Base-by-base conservation (phyloP, 1,284 basidiomycete species). In the Ceratobasidium theobromae region DNA sequence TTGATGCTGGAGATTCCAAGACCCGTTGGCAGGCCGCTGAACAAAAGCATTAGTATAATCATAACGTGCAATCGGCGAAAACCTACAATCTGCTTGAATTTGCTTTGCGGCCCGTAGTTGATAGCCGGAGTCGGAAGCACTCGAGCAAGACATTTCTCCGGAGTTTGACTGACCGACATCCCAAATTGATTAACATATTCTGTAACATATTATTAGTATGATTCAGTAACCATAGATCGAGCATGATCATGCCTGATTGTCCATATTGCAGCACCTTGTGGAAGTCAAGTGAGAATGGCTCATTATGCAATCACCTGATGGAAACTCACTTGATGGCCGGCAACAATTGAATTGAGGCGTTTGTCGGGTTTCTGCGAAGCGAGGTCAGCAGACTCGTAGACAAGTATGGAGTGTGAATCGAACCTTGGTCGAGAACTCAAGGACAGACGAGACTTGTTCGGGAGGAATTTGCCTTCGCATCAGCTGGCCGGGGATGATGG, bases 401-500 rank as follows among this genome's bases (percentile, higher is more conserved):
- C 18, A 21, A 11, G 6, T 45, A 21, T 25, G 16, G 18, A 8
- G 6, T 4, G 9, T 3, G 9, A 5, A 11, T 21, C 35, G 35
- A 38, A 53, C 64, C 43, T 65, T 87, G 0, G 89, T 90, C 0
- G 89, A 84, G 72, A 91, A 91, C 0, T 82, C 81, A 1, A 89
- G 78, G 5, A 90, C 84, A 6, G 83, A 80, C 66, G 80, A 84
- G 0, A 84, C 86, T 72, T 84, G 84, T 66, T 88, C 84, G 0
- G 84, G 77, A 0, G 88, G 87, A 1, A 91, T 79, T 69, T 87
- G 86, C 71, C 86, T 88, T 45, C 85, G 79, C 83, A 89, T 86
- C 49, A 89, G 85, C 70, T 91, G 89, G 0, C 89, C 89, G 0
- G 81, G 76, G 0, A 81, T 80, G 3, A 91, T 84, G 0, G 71